phyloP scores from a whole-genome alignment of 257 asterid genomes.

The Hygrophila difformis region DNA sequence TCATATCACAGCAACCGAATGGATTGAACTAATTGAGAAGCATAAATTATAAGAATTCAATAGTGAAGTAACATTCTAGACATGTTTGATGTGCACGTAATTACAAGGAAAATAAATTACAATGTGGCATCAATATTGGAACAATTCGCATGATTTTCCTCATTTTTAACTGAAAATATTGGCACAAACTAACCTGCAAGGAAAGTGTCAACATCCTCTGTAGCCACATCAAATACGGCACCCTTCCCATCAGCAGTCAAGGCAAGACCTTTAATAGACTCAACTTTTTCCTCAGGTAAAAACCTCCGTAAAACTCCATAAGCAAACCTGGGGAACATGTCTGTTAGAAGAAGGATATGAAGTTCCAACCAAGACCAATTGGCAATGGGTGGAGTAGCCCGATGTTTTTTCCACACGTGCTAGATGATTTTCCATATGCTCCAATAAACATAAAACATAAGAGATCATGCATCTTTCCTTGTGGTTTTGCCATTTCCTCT shows the following conservation, averaged over 20 bases:
- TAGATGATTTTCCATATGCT: no score
- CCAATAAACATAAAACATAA: no score
- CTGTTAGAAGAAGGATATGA: neutral
- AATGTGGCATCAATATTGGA: neutral
- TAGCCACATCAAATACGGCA: conserved; percentile 83
- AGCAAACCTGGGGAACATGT: conserved; percentile 43
- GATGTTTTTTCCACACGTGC: no score
- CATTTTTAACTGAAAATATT: no score
- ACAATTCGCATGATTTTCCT: neutral
- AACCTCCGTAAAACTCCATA: conserved; percentile 65
- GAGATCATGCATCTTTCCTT: no score
- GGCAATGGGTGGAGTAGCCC: no score
- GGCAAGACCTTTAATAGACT: conserved; percentile 79
- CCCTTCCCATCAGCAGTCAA: conserved; percentile 89
- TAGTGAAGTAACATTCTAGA: no score
- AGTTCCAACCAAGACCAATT: neutral
- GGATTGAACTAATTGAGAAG: neutral
- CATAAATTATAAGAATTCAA: neutral
- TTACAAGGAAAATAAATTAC: no score
- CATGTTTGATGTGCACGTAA: no score
- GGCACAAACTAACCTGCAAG: conserved; percentile 44
- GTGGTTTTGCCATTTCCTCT: no score
- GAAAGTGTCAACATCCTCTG: conserved; percentile 53
- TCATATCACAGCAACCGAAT: neutral
- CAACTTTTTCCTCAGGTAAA: conserved; percentile 82